phyloP scores from a whole-genome alignment of 2,329 filamentous ascomycete genomes.

The Aspergillus felis region DNA sequence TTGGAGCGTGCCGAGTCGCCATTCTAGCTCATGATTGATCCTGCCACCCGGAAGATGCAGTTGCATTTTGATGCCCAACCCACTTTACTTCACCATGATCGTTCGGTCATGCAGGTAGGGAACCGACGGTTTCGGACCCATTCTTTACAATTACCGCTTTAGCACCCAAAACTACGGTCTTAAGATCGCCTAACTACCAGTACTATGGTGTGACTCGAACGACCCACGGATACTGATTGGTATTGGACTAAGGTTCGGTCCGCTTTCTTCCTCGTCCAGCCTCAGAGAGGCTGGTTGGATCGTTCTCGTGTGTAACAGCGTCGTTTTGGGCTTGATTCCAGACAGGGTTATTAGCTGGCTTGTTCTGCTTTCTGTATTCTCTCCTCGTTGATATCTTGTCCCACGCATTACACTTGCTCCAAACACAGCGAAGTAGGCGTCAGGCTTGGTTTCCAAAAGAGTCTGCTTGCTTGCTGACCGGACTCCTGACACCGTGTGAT shows the following conservation, averaged over 20 bases:
- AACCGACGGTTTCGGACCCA: conserved; percentile 9
- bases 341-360: conserved; percentile 17
- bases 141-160: conserved; percentile 8
- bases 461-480: conserved; percentile 24
- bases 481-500: conserved; percentile 18
- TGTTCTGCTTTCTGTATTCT: conserved; percentile 7
- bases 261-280: conserved; percentile 19
- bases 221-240: conserved; percentile 15
- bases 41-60: conserved; percentile 13
- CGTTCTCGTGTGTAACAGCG: conserved; percentile 10
- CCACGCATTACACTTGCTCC: conserved; percentile 14
- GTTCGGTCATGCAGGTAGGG: conserved; percentile 9
- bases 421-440: conserved; percentile 18
- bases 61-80: conserved; percentile 24
- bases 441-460: conserved; percentile 22
- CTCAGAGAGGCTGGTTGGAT: conserved; percentile 16
- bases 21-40: conserved; percentile 10
- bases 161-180: conserved; percentile 6
- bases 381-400: conserved; percentile 12
- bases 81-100: conserved; percentile 2
- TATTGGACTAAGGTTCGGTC: conserved; percentile 21
- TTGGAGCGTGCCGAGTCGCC: conserved; percentile 1
- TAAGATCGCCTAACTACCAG: background rate
- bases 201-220: background rate
- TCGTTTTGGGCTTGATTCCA: conserved; percentile 15